Evolutionary conservation across 306 rosid genomes (phyloP).

Genomic region (Hippophae gyantsensis): DNA sequence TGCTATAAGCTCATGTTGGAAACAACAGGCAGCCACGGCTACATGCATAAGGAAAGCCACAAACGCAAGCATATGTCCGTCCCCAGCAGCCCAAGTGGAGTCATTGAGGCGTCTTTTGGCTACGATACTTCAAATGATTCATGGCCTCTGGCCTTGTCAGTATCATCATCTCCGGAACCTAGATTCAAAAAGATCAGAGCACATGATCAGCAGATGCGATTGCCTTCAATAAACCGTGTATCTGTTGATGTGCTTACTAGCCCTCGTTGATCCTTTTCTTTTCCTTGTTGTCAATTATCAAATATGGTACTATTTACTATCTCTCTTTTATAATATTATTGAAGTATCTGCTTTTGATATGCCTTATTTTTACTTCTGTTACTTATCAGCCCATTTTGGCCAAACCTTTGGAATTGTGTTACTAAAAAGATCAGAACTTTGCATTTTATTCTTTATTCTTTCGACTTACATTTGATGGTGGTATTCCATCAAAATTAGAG

Average conservation of each 20-base stretch:
- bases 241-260: slow-evolving; percentile 43
- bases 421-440: too few species aligned
- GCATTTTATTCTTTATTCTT: too few species aligned
- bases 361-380: neutral
- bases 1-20: slow-evolving; percentile 56
- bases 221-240: slow-evolving; percentile 40
- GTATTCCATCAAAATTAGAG: too few species aligned
- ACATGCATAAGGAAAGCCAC: slow-evolving; percentile 23
- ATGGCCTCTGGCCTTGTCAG: slow-evolving; percentile 39
- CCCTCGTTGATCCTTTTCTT: slow-evolving; percentile 38
- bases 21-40: slow-evolving; percentile 23
- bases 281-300: slow-evolving; percentile 37
- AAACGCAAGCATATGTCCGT: slow-evolving; percentile 41
- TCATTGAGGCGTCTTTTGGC: slow-evolving; percentile 51
- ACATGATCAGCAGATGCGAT: slow-evolving; percentile 61
- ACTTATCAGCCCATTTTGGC: too few species aligned
- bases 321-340: slow-evolving; percentile 28
- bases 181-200: slow-evolving; percentile 44
- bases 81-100: slow-evolving; percentile 53
- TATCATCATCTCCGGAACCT: slow-evolving; percentile 39
- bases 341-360: slow-evolving; percentile 25
- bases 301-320: slow-evolving; percentile 28
- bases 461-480: too few species aligned
- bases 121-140: slow-evolving; percentile 58
- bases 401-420: too few species aligned